Percentiles rank a stretch among this genome's conserved stretches.
Conservation (phyloP, 2,329 filamentous ascomycete species). For the Hypoxylon sp. region DNA sequence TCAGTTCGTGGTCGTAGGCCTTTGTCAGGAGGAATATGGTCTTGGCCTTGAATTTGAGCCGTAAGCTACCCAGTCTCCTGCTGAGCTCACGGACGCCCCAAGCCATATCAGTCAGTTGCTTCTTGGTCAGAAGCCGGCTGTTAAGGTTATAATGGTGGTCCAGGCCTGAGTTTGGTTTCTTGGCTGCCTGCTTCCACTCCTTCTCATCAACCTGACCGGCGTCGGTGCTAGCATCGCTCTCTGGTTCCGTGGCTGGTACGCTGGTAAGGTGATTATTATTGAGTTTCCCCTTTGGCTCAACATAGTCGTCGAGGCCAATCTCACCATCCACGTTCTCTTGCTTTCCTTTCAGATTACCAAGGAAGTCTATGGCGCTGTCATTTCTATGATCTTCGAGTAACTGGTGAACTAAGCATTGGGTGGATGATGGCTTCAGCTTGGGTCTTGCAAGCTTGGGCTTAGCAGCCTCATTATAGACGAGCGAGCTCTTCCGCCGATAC, state of each 20-base stretch:
- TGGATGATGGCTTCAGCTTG: slow-evolving; percentile 47
- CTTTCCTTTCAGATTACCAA: slow-evolving; percentile 18
- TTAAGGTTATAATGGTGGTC: slow-evolving; percentile 53
- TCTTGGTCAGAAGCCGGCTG: slow-evolving; percentile 87
- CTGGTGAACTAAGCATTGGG: slow-evolving; percentile 71
- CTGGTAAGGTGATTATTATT: slow-evolving; percentile 18
- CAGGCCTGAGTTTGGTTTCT: slow-evolving; percentile 52
- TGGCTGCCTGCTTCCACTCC: slow-evolving; percentile 60
- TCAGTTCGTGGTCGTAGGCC: slow-evolving; percentile 82
- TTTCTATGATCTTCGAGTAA: slow-evolving; percentile 65
- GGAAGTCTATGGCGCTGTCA: slow-evolving; percentile 15
- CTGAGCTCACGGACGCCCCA: slow-evolving; percentile 93
- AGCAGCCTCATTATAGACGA: slow-evolving; percentile 60
- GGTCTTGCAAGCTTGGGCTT: slow-evolving; percentile 48
- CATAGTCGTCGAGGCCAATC: slow-evolving; percentile 41
- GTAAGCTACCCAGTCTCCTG: slow-evolving; percentile 82
- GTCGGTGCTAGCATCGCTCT: slow-evolving; percentile 52
- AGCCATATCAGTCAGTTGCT: slow-evolving; percentile 95
- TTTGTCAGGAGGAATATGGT: slow-evolving; percentile 91
- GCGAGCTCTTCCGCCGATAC: slow-evolving; percentile 71
- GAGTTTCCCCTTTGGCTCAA: slow-evolving; percentile 49
- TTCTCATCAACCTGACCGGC: slow-evolving; percentile 65
- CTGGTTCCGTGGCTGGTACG: slow-evolving; percentile 47
- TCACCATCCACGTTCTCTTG: slow-evolving; percentile 40
- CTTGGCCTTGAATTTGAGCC: slow-evolving; percentile 80